Evolutionary conservation across 768 basidiomycete genomes (phyloP).

Genomic region (Lactarius akahatsu): DNA sequence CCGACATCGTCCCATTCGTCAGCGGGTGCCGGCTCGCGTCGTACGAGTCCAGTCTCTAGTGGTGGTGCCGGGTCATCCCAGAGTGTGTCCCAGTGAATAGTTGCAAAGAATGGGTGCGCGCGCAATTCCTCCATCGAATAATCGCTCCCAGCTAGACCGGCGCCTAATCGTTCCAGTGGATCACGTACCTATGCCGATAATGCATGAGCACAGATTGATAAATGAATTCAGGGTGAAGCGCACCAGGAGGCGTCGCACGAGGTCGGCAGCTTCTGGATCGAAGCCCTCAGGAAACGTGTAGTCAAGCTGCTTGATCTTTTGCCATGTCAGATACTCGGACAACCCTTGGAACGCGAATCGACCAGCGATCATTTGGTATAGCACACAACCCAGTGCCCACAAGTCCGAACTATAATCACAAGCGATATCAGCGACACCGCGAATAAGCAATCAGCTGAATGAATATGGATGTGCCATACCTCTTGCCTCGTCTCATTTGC

Average conservation of each 20-base stretch:
- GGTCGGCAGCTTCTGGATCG: slow-evolving; percentile 75
- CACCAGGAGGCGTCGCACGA: slow-evolving; percentile 78
- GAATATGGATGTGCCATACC: slow-evolving; percentile 45
- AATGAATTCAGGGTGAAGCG: slow-evolving; percentile 29
- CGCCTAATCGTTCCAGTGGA: slow-evolving; percentile 60
- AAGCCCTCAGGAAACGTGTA: slow-evolving; percentile 87
- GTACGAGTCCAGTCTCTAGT: slow-evolving; percentile 57
- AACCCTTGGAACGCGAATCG: slow-evolving; percentile 88
- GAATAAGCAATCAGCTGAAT: background rate
- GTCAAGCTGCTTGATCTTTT: slow-evolving; percentile 87
- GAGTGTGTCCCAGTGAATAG: slow-evolving; percentile 58
- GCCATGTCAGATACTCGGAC: slow-evolving; percentile 93
- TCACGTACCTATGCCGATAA: slow-evolving; percentile 35
- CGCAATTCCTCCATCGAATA: slow-evolving; percentile 51
- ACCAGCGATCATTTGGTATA: slow-evolving; percentile 92
- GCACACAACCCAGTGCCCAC: slow-evolving; percentile 93
- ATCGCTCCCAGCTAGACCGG: slow-evolving; percentile 42
- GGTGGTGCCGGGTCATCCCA: slow-evolving; percentile 65
- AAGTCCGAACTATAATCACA: slow-evolving; percentile 69
- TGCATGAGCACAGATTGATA: background rate
- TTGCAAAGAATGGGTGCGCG: slow-evolving; percentile 59
- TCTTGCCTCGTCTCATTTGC: slow-evolving; percentile 69
- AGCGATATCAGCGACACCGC: slow-evolving; percentile 7
- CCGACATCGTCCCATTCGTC: slow-evolving; percentile 53
- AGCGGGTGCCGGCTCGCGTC: slow-evolving; percentile 41